Percentiles rank a stretch among this genome's conserved stretches.
phyloP scores from a whole-genome alignment of 2,329 filamentous ascomycete genomes.

The Nakataea oryzae region DNA sequence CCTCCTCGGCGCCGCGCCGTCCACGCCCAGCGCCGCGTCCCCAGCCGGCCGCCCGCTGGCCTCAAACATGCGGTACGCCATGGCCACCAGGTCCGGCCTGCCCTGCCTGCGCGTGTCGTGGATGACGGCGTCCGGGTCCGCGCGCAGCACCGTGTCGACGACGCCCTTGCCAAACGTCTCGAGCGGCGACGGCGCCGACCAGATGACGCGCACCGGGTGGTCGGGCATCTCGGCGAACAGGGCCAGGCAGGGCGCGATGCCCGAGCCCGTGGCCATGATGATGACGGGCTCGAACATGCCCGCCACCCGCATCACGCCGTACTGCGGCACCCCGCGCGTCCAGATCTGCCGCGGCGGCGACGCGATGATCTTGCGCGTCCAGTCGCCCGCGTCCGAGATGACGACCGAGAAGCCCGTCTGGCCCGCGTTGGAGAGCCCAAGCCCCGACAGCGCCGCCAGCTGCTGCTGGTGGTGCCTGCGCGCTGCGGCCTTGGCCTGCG shows the following conservation, averaged over 20 bases:
- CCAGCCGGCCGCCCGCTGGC: conserved; percentile 1
- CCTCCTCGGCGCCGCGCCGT: not conserved
- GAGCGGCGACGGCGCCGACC: conserved; percentile 21
- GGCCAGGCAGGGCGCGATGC: conserved; percentile 51
- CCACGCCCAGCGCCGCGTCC: not conserved
- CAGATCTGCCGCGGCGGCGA: conserved; percentile 43
- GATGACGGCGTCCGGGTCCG: conserved; percentile 9
- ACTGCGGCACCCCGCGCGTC: conserved; percentile 48
- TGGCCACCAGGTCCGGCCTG: conserved; percentile 7
- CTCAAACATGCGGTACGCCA: conserved; percentile 8
- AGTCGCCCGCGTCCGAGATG: conserved; percentile 54
- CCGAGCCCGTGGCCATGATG: conserved; percentile 52
- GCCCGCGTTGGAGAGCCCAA: conserved; percentile 16
- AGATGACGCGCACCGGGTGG: conserved; percentile 20
- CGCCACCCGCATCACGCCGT: conserved; percentile 47
- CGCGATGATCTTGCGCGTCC: conserved; percentile 46
- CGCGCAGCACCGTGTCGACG: conserved; percentile 8
- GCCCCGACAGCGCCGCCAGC: not conserved
- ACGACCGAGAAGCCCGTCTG: conserved; percentile 51
- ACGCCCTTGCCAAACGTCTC: conserved; percentile 25
- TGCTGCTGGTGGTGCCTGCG: not conserved
- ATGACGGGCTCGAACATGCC: conserved; percentile 45
- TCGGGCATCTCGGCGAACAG: conserved; percentile 37
- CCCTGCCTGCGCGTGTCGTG: conserved; percentile 8
- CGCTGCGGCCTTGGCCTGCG: not conserved